phyloP scores from a whole-genome alignment of 169 alveolate species.

The Hepatocystis sp. region DNA sequence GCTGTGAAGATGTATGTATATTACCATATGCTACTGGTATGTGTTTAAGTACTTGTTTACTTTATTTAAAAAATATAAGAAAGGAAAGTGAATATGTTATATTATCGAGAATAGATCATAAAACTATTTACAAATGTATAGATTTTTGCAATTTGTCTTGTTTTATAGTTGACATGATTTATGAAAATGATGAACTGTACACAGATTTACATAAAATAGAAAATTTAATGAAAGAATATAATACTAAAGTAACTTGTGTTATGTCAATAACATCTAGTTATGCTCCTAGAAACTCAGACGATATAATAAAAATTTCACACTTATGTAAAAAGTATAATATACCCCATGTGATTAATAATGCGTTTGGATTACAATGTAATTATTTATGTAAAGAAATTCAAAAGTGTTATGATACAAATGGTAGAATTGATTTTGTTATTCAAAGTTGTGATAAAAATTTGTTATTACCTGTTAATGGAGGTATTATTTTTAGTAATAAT shows the following conservation, averaged over 20 bases:
- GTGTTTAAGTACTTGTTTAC: conserved; percentile 61
- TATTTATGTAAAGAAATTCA: conserved; percentile 66
- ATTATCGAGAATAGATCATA: conserved; percentile 64
- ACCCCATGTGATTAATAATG: conserved; percentile 65
- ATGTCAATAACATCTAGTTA: conserved; percentile 62
- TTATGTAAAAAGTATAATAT: conserved; percentile 35
- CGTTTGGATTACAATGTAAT: conserved; percentile 68
- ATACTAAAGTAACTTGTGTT: conserved; percentile 57
- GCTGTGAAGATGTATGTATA: conserved; percentile 71
- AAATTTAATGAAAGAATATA: conserved; percentile 24
- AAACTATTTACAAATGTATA: conserved; percentile 63
- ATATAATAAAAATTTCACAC: conserved; percentile 50
- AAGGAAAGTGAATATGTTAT: conserved; percentile 57
- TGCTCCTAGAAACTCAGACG: conserved; percentile 75
- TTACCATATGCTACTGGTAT: conserved; percentile 76
- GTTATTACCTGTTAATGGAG: conserved; percentile 60
- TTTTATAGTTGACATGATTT: conserved; percentile 60
- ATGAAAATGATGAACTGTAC: conserved; percentile 32
- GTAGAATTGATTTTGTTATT: conserved; percentile 55
- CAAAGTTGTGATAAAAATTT: conserved; percentile 77
- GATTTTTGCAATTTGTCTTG: conserved; percentile 50
- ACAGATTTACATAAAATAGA: conserved; percentile 43
- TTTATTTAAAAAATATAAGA: conserved; percentile 28
- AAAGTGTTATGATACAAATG: conserved; percentile 41
- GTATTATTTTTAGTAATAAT: conserved; percentile 45